phyloP scores from a whole-genome alignment of 208 protist species.

The Lotmaria passim region DNA sequence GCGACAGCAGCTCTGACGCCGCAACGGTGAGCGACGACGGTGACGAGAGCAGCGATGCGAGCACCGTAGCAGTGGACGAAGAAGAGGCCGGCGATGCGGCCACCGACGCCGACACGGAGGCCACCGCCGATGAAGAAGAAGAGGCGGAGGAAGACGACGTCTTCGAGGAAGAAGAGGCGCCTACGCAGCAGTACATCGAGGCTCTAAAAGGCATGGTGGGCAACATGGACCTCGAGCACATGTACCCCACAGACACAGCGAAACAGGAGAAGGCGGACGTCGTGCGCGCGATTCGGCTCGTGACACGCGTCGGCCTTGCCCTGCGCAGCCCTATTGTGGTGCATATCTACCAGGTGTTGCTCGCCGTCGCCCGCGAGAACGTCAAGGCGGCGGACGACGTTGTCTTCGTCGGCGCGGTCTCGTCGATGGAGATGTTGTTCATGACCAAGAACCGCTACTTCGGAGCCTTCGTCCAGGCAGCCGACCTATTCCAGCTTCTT shows the following conservation, averaged over 20 bases:
- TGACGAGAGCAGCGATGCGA: conserved; percentile 30
- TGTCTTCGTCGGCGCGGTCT: conserved; percentile 69
- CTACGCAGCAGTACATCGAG: conserved; percentile 88
- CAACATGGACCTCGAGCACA: conserved; percentile 81
- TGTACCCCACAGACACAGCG: conserved; percentile 74
- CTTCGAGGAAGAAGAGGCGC: conserved; percentile 74
- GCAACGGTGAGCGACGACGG: conserved; percentile 20
- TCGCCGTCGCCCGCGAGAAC: conserved; percentile 81
- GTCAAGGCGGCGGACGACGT: conserved; percentile 83
- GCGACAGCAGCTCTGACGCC: conserved; percentile 23
- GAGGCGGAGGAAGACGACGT: conserved; percentile 34
- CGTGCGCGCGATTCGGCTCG: conserved; percentile 74
- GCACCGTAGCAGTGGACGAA: conserved; percentile 19
- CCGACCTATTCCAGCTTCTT: conserved; percentile 81
- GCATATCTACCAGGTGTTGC: conserved; percentile 86
- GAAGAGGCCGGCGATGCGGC: conserved; percentile 33
- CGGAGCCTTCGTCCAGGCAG: conserved; percentile 67
- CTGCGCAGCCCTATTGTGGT: conserved; percentile 77
- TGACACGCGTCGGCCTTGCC: conserved; percentile 61
- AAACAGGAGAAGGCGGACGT: conserved; percentile 85
- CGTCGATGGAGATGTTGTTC: conserved; percentile 76
- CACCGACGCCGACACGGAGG: conserved; percentile 18
- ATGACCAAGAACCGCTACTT: conserved; percentile 87
- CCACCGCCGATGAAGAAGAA: conserved; percentile 6
- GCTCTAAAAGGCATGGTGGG: conserved; percentile 86